These are phyloP conservation scores for Protea cynaroides DNA, from an alignment of 164 flowering plant species.

Conservation along the genomic window DNA sequence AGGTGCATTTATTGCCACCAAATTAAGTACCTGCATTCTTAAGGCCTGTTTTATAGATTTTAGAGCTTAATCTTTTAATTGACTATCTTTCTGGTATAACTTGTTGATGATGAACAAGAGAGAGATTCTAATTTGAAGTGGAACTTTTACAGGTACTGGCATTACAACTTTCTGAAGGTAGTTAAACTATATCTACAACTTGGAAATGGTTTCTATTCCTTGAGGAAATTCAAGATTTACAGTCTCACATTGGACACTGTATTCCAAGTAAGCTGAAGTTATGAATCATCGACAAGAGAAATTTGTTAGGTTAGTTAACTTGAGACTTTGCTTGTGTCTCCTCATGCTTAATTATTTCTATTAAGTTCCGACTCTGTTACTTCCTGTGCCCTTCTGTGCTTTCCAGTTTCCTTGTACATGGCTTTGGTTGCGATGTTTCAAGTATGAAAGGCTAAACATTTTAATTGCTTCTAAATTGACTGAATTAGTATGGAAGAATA, in stretches of 20 bases:
- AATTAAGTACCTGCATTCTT: background rate
- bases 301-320: conserved; percentile 24
- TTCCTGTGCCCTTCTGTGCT: background rate
- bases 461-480: no score
- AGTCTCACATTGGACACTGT: background rate
- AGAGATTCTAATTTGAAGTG: background rate
- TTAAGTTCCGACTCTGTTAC: background rate
- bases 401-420: background rate
- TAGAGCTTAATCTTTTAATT: background rate
- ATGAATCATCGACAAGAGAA: conserved; percentile 19
- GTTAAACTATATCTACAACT: background rate
- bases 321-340: background rate
- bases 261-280: background rate
- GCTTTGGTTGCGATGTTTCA: background rate
- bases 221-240: conserved; percentile 2
- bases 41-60: background rate
- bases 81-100: background rate
- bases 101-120: background rate
- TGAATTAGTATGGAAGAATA: no score
- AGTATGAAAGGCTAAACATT: background rate
- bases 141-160: background rate
- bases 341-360: background rate
- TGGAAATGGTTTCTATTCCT: background rate
- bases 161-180: background rate
- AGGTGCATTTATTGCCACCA: no score